phyloP scores from a whole-genome alignment of 2,329 filamentous ascomycete genomes.

The Pestalotiopsis sp. region DNA sequence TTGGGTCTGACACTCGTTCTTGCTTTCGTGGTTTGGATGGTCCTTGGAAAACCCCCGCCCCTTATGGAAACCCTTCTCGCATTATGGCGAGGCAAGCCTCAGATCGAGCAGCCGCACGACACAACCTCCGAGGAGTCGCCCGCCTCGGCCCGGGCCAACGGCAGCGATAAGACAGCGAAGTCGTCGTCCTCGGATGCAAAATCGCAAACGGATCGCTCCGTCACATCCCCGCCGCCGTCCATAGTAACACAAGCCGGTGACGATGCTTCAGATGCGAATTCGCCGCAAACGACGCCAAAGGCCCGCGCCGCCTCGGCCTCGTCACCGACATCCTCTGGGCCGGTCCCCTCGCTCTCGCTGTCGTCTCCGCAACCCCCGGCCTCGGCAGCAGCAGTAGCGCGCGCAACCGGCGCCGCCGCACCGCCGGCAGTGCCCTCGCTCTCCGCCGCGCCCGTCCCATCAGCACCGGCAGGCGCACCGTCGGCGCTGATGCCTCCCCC shows the following conservation, averaged over 20 bases:
- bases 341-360: constrained; percentile 50
- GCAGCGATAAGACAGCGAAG: constrained; percentile 16
- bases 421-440: constrained; percentile 17
- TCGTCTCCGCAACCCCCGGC: constrained; percentile 29
- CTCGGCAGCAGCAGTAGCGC: constrained; percentile 26
- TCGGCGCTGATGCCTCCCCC: constrained; percentile 19
- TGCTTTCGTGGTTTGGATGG: constrained; percentile 59
- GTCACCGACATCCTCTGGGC: constrained; percentile 9
- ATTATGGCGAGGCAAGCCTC: constrained; percentile 30
- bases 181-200: background rate
- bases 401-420: constrained; percentile 14
- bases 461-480: background rate
- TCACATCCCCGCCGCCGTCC: constrained; percentile 36
- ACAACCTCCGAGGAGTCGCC: constrained; percentile 6
- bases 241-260: constrained; percentile 20
- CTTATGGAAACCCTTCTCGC: constrained; percentile 46
- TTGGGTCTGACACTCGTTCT: constrained; percentile 64
- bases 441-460: constrained; percentile 11
- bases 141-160: background rate
- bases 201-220: constrained; percentile 28
- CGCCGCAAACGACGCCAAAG: constrained; percentile 54
- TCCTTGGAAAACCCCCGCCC: constrained; percentile 50
- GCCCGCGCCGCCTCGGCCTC: constrained; percentile 34
- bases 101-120: constrained; percentile 26
- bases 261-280: constrained; percentile 7